Base-by-base conservation (phyloP, 306 rosid species). In the Ziziphus jujuba region DNA sequence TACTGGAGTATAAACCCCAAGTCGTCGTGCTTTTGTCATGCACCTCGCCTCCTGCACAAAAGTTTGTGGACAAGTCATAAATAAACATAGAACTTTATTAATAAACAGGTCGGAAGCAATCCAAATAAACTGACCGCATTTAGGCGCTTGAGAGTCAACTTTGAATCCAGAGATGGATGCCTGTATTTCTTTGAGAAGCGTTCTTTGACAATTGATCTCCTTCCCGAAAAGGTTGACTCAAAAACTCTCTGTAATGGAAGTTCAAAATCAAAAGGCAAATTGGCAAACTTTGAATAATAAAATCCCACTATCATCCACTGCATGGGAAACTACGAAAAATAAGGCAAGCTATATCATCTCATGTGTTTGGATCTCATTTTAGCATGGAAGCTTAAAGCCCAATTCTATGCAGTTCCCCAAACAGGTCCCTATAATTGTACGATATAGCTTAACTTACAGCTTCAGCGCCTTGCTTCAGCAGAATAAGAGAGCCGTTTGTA, bases 111-210 rank as follows among this genome's bases (percentile, higher is more conserved):
- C 12, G 21, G 5, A 7, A 16, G 53, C 1, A 54, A 20, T 16
- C 11, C 55, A 60, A 70, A 53, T 52, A 72, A 61, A 64, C 87
- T 55, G 21, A 92, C 85, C 59, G 90, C 97, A 69, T 87, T 92
- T 48, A 87, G 75, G 66, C 96, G 93, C 84, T 81, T 92, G 54
- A 83, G 81, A 0, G 97, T 92, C 51, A 92, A 85, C 64, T 92
- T 92, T 38, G 93, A 82, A 81, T 92, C 98, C 87, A 92, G 72
- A 59, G 81, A 61, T 43, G 98, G 98, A 79, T 92, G 98, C 75
- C 98, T 76, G 62, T 89, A 90, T 77, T 86, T 87, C 87, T 92
- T 92, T 31, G 96, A 86, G 85, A 90, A 92, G 22, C 97, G 87
- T 57, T 92, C 98, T 84, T 92, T 90, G 44, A 92, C 70, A 74